Base-by-base conservation (phyloP, 1,284 basidiomycete species). In the Sanghuangporus weigelae region DNA sequence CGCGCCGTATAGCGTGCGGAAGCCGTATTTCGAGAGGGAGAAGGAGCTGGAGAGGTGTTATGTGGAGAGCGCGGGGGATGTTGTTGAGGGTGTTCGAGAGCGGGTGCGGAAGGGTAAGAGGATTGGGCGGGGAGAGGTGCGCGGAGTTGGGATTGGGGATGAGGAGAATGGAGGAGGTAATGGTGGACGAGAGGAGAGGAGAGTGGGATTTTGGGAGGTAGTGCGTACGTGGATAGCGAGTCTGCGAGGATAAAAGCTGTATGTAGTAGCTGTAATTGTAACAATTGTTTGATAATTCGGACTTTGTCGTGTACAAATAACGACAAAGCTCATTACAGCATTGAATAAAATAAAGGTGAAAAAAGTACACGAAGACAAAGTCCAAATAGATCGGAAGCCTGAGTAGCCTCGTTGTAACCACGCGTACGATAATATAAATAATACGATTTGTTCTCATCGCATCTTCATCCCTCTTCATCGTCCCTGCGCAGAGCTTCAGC, bases 1-100 rank as follows among this genome's bases (percentile, higher is more conserved):
- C 46, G 92, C 92, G 10, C 92, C 92, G 3, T 89, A 88, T 68
- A 78, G 85, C 11, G 90, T 88, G 21, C 80, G 92, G 16, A 76
- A 88, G 50, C 76, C 83, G 4, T 82, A 88, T 61, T 79, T 90
- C 65, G 75, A 76, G 40, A 79, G 81, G 21, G 76, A 79, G 10
- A 75, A 72, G 19, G 92, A 94, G 74, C 75, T 94, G 12, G 79
- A 79, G 67, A 78, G 74, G 66, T 72, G 83, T 61, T 87, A 86
- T 70, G 76, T 78, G 36, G 81, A 81, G 1, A 77, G 80, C 56
- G 84, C 74, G 7, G 78, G 80, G 66, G 84, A 83, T 44, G 82
- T 92, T 51, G 66, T 83, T 63, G 69, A 70, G 63, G 81, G 76
- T 10, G 70, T 86, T 19, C 69, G 67, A 57, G 72, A 76, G 64